Evolutionary conservation across 1,284 basidiomycete genomes (phyloP), one percentile per base, ranked within the genome.

Genomic region (Leccinum holopus): DNA sequence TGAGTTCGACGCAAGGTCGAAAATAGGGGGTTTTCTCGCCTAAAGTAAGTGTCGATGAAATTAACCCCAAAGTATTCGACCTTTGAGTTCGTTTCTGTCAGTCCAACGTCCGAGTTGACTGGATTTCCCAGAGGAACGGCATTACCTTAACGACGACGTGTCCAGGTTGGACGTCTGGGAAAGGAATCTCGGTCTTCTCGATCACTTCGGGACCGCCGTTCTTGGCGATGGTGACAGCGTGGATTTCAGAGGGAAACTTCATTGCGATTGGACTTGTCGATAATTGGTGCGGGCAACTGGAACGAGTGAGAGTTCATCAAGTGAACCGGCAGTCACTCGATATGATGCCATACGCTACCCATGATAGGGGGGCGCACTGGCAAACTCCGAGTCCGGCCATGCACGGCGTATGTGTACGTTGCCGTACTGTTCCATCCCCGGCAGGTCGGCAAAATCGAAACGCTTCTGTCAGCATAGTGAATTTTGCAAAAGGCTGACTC

Each of bases 41-140:
- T 79, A 71, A 82, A 83, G 75, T 92, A 92, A 4, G 89, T 93
- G 76, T 96, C 94, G 72, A 96, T 92, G 75, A 90, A 95, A 77
- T 95, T 95, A 66, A 95, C 83, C n/a, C 94, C 94, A 5, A 80
- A 78, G 69, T 87, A 90, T 67, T 87, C 81, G 18, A 85, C 80
- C 87, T 88, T 65, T 49, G 11, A 21, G 11, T 12, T 21, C 7
- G 2, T 21, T 49, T 21, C 3, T 11, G 11, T 49, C 11, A 49
- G 18, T 21, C 21, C 47, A 58, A 55, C 51, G 16, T 7, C 11
- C 2, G 16, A 9, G 54, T 69, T 44, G 62, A 62, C 70, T 35
- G 3, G 25, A 53, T n/a, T 8, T 1, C 55, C 32, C 28, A 18
- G 55, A 32, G 44, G 33, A 39, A 12, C 7, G 35, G 32, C 5